Evolutionary conservation across 2,329 filamentous ascomycete genomes (phyloP), one percentile per base, ranked within the genome.

Genomic region (Calonectria montana): DNA sequence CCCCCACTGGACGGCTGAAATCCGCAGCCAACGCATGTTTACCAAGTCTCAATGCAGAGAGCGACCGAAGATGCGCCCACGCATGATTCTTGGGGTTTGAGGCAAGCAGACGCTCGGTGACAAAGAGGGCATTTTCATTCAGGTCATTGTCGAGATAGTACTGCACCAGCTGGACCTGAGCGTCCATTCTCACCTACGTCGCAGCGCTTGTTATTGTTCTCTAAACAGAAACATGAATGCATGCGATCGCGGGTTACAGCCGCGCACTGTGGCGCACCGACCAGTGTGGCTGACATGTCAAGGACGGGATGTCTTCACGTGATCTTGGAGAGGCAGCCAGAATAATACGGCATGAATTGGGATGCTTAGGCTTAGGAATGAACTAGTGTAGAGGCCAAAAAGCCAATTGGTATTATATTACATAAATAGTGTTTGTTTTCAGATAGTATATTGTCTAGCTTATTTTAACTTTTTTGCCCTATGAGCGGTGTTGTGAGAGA

Each of bases 61-160:
- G 75, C 1, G 74, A 67, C 23, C 55, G 63, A 21, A 77, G 70
- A 48, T 77, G 75, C 25, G 57, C 63, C 75, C 72, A 75, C n/a
- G 72, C 45, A 23, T 61, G 39, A 45, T 73, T 68, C 21, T 72
- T 57, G 6, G 75, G 74, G 16, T 74, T 31, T 6, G 66, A 37
- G 16, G 72, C 73, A 15, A 47, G 68, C 25, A 73, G 50, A 21
- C 71, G 71, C 21, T 71, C 71, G n/a, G 43, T 35, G 21, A 71
- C 29, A 45, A 73, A 73, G 41, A 71, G 59, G 23, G 68, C 67
- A 43, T 68, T 73, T 37, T 71, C 71, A 29, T 71, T 68, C n/a
- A 73, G 29, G 1, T 73, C 71, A 37, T 71, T 61, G 61, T 73
- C 71, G 21, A 73, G 68, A 12, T 73, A 65, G 68, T 62, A 50